Evolutionary conservation across 257 asterid species (phyloP), one percentile per base, ranked within the genome.

Genomic region (Datura wrightii): DNA sequence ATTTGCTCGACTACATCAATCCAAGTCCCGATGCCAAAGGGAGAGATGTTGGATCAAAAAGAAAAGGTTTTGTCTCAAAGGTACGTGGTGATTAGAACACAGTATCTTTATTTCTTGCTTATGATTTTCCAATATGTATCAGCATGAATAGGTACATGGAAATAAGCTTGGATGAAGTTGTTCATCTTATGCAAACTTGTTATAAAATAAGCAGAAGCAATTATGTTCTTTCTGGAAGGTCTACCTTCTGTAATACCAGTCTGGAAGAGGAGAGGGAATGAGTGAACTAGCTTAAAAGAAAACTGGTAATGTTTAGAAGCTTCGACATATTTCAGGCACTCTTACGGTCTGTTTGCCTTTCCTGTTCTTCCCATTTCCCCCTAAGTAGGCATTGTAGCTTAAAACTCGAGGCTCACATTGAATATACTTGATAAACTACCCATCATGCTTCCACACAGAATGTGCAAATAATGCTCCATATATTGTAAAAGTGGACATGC

Each of bases 1-100:
- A 97, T 92, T 98, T 97, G 90, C 99, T 97, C 72, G 97, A 95
- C 89, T 97, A 90, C 87, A 97, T 95, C 84, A 95, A 91, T 90
- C 97, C 98, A 67, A 93, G 88, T 88, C 92, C 91, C 15, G 96
- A 93, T 92, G 89, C 93, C 84, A 93, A 94, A 85, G 99, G 93
- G 84, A 94, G 88, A 90, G 96, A 93, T 82, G 88, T 83, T 79
- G 98, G 97, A 87, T 89, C 91, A 65, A 96, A 86, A 91, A 92
- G 95, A 91, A 96, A 89, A 91, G 91, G 82, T 84, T 90, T 80
- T 86, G 46, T 88, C 48, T 87, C 90, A 9, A 96, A 94, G 98
- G 99, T 96, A 85, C 9, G 62, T 14, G 63, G 58, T 78, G 63
- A 18, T 78, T 78, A 56, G 63, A 34, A 55, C 15, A 13, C 82